Percentiles rank a stretch among this genome's conserved stretches.
phyloP scores from a whole-genome alignment of 1,139 yeast species.

The Diutina ranongensis region DNA sequence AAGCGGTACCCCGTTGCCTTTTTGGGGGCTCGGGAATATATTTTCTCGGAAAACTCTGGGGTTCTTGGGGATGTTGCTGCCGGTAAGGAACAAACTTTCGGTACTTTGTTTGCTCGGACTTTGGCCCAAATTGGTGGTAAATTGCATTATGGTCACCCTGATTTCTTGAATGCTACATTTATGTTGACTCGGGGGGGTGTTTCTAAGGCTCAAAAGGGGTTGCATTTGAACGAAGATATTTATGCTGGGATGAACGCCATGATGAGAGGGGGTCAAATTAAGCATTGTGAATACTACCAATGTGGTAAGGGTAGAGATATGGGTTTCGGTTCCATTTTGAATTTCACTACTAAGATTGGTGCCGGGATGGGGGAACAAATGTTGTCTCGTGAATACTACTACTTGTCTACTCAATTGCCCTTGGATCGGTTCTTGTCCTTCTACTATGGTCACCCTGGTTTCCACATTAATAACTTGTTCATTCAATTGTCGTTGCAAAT shows the following conservation, averaged over 20 bases:
- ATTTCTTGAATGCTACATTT: conserved; percentile 86
- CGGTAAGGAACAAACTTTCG: conserved; percentile 99
- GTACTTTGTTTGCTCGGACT: conserved; percentile 96
- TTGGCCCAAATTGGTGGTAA: conserved; percentile 98
- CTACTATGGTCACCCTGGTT: conserved; percentile 98
- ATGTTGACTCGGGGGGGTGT: conserved; percentile 99
- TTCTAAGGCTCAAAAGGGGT: conserved; percentile 96
- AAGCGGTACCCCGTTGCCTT: conserved; percentile 78
- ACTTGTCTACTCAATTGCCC: conserved; percentile 94
- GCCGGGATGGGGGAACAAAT: conserved; percentile 99
- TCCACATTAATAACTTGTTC: conserved; percentile 94
- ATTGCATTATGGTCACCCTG: conserved; percentile 98
- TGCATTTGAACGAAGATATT: conserved; percentile 97
- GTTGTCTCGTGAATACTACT: conserved; percentile 96
- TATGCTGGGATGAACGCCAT: conserved; percentile 98
- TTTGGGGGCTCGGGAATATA: conserved; percentile 98
- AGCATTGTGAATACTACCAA: conserved; percentile 98
- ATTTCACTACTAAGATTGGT: conserved; percentile 98
- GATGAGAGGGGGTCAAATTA: conserved; percentile 97
- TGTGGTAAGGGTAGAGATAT: conserved; percentile 99
- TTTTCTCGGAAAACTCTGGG: conserved; percentile 98
- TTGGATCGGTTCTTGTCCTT: conserved; percentile 94
- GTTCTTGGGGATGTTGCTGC: conserved; percentile 99
- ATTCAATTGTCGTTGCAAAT: conserved; percentile 90
- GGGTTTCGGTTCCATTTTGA: conserved; percentile 97